These are phyloP conservation scores for Ceratobasidium theobromae DNA, from an alignment of 1,284 basidiomycete genomes.

Conservation along the genomic window DNA sequence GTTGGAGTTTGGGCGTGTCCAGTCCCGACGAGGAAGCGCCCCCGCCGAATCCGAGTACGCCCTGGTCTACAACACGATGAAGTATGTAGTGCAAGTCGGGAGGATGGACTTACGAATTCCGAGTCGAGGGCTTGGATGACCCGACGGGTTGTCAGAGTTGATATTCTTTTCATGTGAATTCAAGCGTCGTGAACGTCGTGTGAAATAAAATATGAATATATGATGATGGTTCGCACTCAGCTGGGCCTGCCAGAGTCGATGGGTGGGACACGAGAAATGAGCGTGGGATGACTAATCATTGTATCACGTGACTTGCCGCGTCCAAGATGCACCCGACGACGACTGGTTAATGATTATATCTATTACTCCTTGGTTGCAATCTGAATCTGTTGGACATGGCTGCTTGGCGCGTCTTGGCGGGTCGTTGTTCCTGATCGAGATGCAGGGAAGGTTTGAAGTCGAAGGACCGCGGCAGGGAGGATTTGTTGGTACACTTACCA, in stretches of 20 bases:
- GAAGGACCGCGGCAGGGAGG: slow-evolving; percentile 60
- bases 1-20: slow-evolving; percentile 3
- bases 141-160: background rate
- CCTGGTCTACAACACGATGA: background rate
- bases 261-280: no score
- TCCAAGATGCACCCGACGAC: background rate
- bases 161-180: slow-evolving; percentile 25
- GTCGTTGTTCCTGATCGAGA: slow-evolving; percentile 63
- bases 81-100: background rate
- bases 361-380: background rate
- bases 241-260: no score
- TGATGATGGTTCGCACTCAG: no score
- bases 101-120: background rate
- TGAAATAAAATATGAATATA: no score
- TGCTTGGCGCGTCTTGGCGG: slow-evolving; percentile 3
- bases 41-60: slow-evolving; percentile 15
- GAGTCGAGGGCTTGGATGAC: background rate
- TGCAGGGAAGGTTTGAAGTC: slow-evolving; percentile 70
- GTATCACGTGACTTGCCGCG: slow-evolving; percentile 5
- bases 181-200: no score
- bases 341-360: slow-evolving; percentile 26
- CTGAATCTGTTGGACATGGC: background rate
- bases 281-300: background rate
- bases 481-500: slow-evolving; percentile 61
- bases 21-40: background rate